These are phyloP conservation scores for Tanacetum coccineum DNA, from an alignment of 129 eudicot species.

Conservation along the genomic window DNA sequence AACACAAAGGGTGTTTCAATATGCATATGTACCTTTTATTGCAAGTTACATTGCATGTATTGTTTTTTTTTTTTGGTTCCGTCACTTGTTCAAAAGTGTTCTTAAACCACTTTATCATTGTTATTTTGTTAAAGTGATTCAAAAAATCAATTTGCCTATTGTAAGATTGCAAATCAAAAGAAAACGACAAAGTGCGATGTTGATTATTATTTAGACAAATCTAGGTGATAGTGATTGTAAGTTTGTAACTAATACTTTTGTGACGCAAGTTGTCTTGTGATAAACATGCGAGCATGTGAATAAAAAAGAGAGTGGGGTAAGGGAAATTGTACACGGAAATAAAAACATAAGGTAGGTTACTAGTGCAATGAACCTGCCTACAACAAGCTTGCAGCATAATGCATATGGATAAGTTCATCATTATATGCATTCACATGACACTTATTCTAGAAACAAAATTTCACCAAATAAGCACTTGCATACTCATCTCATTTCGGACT, in stretches of 20 bases:
- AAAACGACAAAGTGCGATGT: background rate
- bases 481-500: constrained; percentile 6
- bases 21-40: background rate
- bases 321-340: constrained; percentile 33
- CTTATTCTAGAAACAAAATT: constrained; percentile 17
- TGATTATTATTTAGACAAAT: constrained; percentile 17
- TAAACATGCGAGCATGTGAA: constrained; percentile 29
- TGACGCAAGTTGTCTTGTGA: constrained; percentile 22
- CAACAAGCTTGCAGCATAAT: constrained; percentile 25
- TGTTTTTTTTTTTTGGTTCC: no score
- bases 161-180: no score
- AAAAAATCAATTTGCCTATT: no score
- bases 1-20: background rate
- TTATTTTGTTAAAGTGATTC: no score
- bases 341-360: constrained; percentile 16
- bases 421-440: constrained; percentile 25
- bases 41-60: no score
- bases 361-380: constrained; percentile 33
- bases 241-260: background rate
- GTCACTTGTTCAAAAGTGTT: no score
- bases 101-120: no score
- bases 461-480: background rate
- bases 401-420: constrained; percentile 20
- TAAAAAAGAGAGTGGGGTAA: background rate
- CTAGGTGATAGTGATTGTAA: constrained; percentile 25